Evolutionary conservation across 345 rosid species (phyloP), one percentile per base, ranked within the genome.

Genomic region (Murraya koenigii): DNA sequence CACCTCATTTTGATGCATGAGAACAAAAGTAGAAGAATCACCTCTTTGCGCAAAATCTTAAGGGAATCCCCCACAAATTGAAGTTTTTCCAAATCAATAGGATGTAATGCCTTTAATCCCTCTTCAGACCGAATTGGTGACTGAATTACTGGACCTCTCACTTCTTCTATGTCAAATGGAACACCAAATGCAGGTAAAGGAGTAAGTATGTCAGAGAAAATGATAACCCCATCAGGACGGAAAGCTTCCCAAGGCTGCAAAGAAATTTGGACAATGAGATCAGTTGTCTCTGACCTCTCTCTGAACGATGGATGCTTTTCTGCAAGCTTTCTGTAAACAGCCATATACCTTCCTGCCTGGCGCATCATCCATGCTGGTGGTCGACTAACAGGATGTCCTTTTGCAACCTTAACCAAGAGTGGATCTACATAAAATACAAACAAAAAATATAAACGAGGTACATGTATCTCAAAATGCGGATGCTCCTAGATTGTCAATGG

Each of bases 341-440:
- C 91, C 99, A 95, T 93, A 77, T 92, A 95, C 90, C 99, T 90
- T 87, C 98, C 99, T 75, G 99, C 99, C 77, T 92, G 99, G 75
- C 98, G 87, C 99, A 95, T 95, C 99, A 95, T 95, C 99, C 98
- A 95, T 35, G 98, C 99, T 2, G 98, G 99, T 64, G 99, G 97
- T 63, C 96, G 87, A 75, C 74, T 87, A 55, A 95, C 94, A 0
- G 86, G 86, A 44, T 91, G 88, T 61, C 99, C 95, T 86, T 90
- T 90, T 0, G 96, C 99, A 83, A 95, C 98, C 89, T 93, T 93
- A 62, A 95, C 92, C 90, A 93, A 84, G 36, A 95, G 77, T 55
- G 95, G 96, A 84, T 93, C 96, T 92, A 85, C 47, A 76, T 44
- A 17, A 62, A 83, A 80, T 71, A 78, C 10, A 68, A 78, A 80